A percentile compares a stretch with the other conserved stretches of the same genome.
Conservation (phyloP, 129 eudicot genomes). For the Rutidosis leptorrhynchoides region DNA sequence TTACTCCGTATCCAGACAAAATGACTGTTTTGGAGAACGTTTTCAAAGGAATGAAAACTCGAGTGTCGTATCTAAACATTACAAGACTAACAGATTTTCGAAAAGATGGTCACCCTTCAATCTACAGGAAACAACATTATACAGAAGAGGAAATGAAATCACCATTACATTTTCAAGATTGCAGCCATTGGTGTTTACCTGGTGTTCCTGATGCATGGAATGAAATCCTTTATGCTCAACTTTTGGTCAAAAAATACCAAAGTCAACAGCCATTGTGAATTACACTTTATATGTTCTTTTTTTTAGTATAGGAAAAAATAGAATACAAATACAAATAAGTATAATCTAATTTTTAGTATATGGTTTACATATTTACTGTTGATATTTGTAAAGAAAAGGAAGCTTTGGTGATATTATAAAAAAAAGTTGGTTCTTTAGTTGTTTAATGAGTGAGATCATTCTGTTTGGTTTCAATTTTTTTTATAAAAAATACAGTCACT, state of each 20-base stretch:
- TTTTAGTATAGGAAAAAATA: slow-evolving; percentile 9
- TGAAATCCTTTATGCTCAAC: slow-evolving; percentile 71
- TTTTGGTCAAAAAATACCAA: slow-evolving; percentile 53
- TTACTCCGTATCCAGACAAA: slow-evolving; percentile 62
- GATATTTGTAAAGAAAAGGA: slow-evolving; percentile 32
- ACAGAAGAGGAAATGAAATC: slow-evolving; percentile 44
- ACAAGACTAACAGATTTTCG: slow-evolving; percentile 81
- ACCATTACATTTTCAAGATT: slow-evolving; percentile 60
- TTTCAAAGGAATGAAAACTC: slow-evolving; percentile 60
- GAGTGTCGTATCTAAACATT: slow-evolving; percentile 59
- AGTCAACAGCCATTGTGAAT: slow-evolving; percentile 44
- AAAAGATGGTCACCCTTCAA: slow-evolving; percentile 92
- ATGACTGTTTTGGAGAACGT: slow-evolving; percentile 73
- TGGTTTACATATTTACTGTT: slow-evolving; percentile 22
- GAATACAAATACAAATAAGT: slow-evolving; percentile 17
- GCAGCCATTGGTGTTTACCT: slow-evolving; percentile 99
- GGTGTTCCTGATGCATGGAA: slow-evolving; percentile 99
- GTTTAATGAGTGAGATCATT: neutral
- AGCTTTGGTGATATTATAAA: slow-evolving; percentile 21
- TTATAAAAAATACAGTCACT: too few species aligned
- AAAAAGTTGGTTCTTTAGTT: neutral
- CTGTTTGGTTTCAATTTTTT: neutral
- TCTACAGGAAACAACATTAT: slow-evolving; percentile 54
- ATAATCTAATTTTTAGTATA: neutral
- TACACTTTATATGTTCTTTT: slow-evolving; percentile 19